Evolutionary conservation across 1,139 yeast species (phyloP), one percentile per base, ranked within the genome.

Genomic region (Casaregolazyma suthepensis): DNA sequence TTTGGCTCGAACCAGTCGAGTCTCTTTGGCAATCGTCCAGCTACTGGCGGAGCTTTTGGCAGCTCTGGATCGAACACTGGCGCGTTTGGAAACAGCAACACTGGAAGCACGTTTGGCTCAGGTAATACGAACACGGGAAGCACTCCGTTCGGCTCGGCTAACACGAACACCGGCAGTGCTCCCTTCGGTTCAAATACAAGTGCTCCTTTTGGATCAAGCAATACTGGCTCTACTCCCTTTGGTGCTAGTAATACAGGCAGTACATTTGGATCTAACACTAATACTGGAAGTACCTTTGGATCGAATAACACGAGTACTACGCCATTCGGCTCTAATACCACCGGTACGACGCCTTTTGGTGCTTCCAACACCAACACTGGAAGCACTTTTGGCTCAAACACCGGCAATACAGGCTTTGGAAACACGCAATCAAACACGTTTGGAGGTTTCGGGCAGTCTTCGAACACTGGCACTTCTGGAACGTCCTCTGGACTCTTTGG

Each of bases 191-290:
- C 54, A 20, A 55, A 29, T 42, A 52, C 40, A 15, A 58, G 46
- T 57, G 56, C 66, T 44, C 63, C 64, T 35, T 60, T 66, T 37
- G 51, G 50, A 2, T 52, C 49, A 26, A 52, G 50, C n/a, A 18
- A 50, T 31, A 47, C 60, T n/a, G 57, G 63, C 7, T 59, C 63
- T 31, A 64, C 64, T 22, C 59, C 66, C 38, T 74, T 74, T 62
- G 77, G 77, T 2, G 37, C 35, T 10, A 54, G 43, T 22, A 49
- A 46, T n/a, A 38, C 7, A 9, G 43, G 26, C n/a, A 43, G 5
- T 19, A 23, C 46, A 2, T 31, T 31, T 26, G 46, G 19, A 5
- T 23, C 31, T n/a, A 45, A 17, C 40, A 15, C 42, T 13, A 46
- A 46, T n/a, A 38, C 7, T 38, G 43, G 26, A 2, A 43, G 5